Evolutionary conservation across 2,329 filamentous ascomycete species (phyloP).

Genomic region (Microdochium trichocladiopsis): DNA sequence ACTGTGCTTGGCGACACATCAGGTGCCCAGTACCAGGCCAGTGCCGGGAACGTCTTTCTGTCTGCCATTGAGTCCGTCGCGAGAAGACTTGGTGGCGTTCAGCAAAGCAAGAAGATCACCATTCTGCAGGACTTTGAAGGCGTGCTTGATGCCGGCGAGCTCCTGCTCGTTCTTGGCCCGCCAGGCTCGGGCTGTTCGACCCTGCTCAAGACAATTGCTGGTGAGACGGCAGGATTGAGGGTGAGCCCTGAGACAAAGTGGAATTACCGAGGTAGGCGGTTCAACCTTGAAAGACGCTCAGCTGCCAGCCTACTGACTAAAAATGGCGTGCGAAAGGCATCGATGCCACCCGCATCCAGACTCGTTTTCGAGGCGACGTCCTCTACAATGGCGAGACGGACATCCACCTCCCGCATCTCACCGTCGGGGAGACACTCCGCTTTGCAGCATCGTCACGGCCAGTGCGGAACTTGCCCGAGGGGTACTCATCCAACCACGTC

Average conservation of each 20-base stretch:
- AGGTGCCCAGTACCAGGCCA: background rate
- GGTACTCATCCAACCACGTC: too few relatives aligned
- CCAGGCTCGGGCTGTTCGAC: slow-evolving; percentile 2
- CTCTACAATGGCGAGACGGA: slow-evolving; percentile 61
- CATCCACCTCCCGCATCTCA: slow-evolving; percentile 58
- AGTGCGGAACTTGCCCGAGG: slow-evolving; percentile 50
- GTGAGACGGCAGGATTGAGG: background rate
- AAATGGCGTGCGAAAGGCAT: background rate
- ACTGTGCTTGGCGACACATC: background rate
- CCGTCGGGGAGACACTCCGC: slow-evolving; percentile 54
- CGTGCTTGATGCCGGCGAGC: slow-evolving; percentile 42
- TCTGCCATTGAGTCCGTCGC: slow-evolving; percentile 15
- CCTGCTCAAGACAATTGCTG: slow-evolving; percentile 1
- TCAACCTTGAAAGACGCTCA: too few relatives aligned
- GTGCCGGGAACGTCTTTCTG: slow-evolving; percentile 7
- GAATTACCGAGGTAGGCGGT: background rate
- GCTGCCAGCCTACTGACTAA: too few relatives aligned
- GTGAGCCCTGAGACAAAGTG: background rate
- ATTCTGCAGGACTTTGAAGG: slow-evolving; percentile 42
- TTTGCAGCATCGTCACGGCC: slow-evolving; percentile 58
- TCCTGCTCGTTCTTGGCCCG: slow-evolving; percentile 47
- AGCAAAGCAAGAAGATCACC: slow-evolving; percentile 24
- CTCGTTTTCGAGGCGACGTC: slow-evolving; percentile 36
- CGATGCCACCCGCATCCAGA: background rate
- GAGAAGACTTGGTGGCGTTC: slow-evolving; percentile 24